Base-by-base conservation (phyloP, 23 red algal genomes). In the Gracilaria gracilis region DNA sequence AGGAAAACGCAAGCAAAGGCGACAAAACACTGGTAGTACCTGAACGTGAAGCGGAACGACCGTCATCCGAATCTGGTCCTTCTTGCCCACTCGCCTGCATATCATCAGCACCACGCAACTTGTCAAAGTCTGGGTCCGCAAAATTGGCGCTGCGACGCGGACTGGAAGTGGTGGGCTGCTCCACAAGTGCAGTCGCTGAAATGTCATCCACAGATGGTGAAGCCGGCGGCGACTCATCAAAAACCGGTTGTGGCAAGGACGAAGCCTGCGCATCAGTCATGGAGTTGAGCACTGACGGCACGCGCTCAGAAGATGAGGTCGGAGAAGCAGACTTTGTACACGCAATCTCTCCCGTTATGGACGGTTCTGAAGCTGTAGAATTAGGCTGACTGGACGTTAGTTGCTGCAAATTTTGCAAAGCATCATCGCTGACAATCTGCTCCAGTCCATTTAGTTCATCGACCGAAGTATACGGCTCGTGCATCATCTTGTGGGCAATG, bases 1-100 rank as follows among this genome's bases (percentile, higher is more conserved):
- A 90, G 23, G 87, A 90, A 55, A 90, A 90, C 87, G 81, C 65
- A 0, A 90, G 76, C 38, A 90, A 36, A 29, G 87, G 87, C n/a
- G 87, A 90, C 9, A 90, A 23, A 25, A 57, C 23, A 15, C 77
- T 81, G 42, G 53, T 79, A 48, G 71, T 23, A 54, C 74, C 57
- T 9, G 84, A 75, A 9, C 29, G 27, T 5, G 38, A 51, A 34
- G 23, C 39, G 11, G 72, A 49, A 4, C 27, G 39, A 0, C 24
- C 40, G 42, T 27, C 20, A 42, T 50, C 72, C 1, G 38, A 27
- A 77, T 1, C 1, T 1, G 21, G 1, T 9, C 38, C 23, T 13
- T 77, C 12, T 23, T 31, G 38, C n/a, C n/a, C n/a, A n/a, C n/a
- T n/a, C n/a, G n/a, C n/a, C n/a, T n/a, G n/a, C n/a, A n/a, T n/a